Conservation (phyloP, 345 rosid genomes). For the Hibiscus syriacus region DNA sequence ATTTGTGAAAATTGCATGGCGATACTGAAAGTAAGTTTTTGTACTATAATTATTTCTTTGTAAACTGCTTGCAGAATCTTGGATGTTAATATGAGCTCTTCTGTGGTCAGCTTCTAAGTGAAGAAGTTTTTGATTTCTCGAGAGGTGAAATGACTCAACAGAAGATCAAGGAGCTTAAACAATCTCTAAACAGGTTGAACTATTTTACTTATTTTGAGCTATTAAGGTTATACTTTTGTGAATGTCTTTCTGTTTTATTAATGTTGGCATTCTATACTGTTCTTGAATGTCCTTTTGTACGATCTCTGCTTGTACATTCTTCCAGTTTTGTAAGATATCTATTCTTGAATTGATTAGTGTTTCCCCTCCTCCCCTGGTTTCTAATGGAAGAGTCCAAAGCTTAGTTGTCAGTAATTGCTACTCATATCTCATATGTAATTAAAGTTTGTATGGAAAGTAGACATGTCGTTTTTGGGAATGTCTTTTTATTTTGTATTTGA, state of each 20-base stretch:
- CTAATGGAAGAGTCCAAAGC: not conserved
- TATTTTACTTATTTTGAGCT: not conserved
- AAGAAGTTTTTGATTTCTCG: slow-evolving; percentile 99
- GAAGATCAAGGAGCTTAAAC: slow-evolving; percentile 96
- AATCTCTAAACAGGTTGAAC: slow-evolving; percentile 78
- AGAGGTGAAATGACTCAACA: slow-evolving; percentile 97
- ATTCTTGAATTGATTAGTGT: not conserved
- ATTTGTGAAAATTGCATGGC: slow-evolving; percentile 99
- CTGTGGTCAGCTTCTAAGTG: slow-evolving; percentile 75
- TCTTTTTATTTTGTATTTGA: not conserved
- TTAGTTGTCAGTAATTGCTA: not conserved
- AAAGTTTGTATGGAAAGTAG: not conserved
- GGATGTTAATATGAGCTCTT: slow-evolving; percentile 11
- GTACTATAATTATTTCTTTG: slow-evolving; percentile 1
- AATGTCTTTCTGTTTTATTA: not conserved
- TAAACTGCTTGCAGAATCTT: not conserved
- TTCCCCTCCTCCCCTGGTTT: too few relatives aligned
- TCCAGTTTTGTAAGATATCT: not conserved
- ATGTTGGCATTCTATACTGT: not conserved
- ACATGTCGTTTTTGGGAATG: not conserved
- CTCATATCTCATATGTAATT: not conserved
- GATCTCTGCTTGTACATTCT: not conserved
- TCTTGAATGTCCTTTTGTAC: not conserved
- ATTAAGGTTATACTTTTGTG: not conserved
- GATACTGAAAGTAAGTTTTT: slow-evolving; percentile 70